Evolutionary conservation across 495 filamentous ascomycete species (phyloP).

Genomic region (Hypoxylon crocopeplum): DNA sequence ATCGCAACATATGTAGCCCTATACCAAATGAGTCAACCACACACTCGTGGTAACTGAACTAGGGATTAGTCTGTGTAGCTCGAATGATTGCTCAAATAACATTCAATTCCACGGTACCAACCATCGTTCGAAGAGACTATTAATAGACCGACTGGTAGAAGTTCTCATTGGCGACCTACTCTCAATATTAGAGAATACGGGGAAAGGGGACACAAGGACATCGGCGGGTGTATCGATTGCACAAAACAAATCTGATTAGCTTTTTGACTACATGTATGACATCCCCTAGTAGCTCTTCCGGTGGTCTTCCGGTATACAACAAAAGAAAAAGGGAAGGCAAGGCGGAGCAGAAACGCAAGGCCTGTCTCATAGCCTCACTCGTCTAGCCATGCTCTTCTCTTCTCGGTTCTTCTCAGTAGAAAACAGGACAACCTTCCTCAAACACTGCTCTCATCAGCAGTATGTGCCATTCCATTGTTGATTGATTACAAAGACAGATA

Average conservation of each 20-base stretch:
- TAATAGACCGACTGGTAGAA: too few relatives aligned
- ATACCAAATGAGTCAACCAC: too few relatives aligned
- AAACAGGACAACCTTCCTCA: background rate
- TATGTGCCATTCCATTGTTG: constrained; percentile 8
- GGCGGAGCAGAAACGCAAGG: background rate
- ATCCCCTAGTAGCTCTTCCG: constrained; percentile 3
- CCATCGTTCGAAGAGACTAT: too few relatives aligned
- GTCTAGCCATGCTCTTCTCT: constrained; percentile 22
- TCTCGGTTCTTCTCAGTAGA: background rate
- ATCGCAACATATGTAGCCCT: too few relatives aligned
- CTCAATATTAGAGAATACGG: too few relatives aligned
- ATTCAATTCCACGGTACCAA: too few relatives aligned
- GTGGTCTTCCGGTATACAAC: constrained; percentile 26
- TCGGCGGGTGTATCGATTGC: background rate
- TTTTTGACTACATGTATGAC: constrained; percentile 24
- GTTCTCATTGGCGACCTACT: too few relatives aligned
- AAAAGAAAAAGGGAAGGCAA: constrained; percentile 27
- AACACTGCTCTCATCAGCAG: constrained; percentile 16
- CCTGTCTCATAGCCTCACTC: constrained; percentile 29
- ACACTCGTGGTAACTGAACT: too few relatives aligned
- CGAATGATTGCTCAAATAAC: too few relatives aligned
- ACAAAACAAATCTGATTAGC: constrained; percentile 21
- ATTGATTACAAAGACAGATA: constrained; percentile 36
- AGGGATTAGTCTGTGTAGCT: too few relatives aligned
- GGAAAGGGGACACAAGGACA: too few relatives aligned